These are phyloP conservation scores for Deinandra increscens DNA, from an alignment of 129 eudicot species.

Conservation along the genomic window DNA sequence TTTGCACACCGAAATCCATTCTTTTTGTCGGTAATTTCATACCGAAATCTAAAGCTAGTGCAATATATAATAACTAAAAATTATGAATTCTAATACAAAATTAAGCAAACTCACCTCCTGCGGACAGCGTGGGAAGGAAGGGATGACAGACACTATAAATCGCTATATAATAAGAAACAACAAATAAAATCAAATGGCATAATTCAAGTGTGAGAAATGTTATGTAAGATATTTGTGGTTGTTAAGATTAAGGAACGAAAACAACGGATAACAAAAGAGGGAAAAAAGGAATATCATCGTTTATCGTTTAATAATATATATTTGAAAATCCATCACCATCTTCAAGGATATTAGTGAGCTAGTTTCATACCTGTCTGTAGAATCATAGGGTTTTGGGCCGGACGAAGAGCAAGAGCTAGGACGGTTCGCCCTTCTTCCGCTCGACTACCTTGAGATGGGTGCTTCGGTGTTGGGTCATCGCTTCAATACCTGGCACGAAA, in stretches of 20 bases:
- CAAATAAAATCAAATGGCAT: slow-evolving; percentile 3
- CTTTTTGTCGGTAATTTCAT: background rate
- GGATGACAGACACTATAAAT: slow-evolving; percentile 10
- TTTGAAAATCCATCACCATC: slow-evolving; percentile 19
- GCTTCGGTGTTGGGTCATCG: no score
- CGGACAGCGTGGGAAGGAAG: background rate
- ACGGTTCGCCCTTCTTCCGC: no score
- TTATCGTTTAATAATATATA: background rate
- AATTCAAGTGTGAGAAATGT: slow-evolving; percentile 17
- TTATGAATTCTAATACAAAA: background rate
- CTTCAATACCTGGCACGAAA: no score
- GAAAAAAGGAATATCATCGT: background rate
- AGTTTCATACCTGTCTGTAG: no score
- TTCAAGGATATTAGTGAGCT: slow-evolving; percentile 5
- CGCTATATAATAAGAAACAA: slow-evolving; percentile 14
- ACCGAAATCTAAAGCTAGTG: background rate
- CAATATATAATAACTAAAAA: background rate
- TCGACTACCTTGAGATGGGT: no score
- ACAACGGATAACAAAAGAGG: slow-evolving; percentile 27
- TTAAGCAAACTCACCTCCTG: slow-evolving; percentile 4
- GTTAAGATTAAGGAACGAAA: slow-evolving; percentile 33
- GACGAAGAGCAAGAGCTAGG: no score
- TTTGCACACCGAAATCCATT: background rate
- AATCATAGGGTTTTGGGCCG: no score
- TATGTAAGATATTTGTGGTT: slow-evolving; percentile 31